These are phyloP conservation scores for Corinectria fuckeliana DNA, from an alignment of 2,329 filamentous ascomycete genomes.

Conservation along the genomic window DNA sequence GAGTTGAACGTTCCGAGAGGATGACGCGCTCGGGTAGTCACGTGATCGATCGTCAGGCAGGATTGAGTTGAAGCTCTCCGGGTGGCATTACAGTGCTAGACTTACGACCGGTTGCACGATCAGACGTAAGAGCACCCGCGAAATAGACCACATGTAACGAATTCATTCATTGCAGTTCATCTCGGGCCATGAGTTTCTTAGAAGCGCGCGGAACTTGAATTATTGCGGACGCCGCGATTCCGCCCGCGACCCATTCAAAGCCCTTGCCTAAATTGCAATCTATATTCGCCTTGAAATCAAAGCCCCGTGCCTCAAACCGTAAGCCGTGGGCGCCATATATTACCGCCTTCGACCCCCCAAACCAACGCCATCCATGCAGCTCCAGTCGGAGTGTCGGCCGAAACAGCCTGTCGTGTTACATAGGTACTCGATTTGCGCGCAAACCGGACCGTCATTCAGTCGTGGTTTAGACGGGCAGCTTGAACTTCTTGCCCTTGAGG, in stretches of 20 bases:
- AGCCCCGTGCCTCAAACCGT: conserved; percentile 25
- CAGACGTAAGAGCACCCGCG: background rate
- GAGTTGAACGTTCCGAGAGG: conserved; percentile 13
- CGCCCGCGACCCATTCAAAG: background rate
- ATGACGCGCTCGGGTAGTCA: conserved; percentile 26
- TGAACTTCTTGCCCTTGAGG: conserved; percentile 87
- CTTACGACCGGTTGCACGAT: background rate
- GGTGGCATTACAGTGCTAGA: background rate
- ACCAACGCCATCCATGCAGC: conserved; percentile 44
- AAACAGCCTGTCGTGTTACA: conserved; percentile 1
- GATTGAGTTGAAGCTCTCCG: background rate
- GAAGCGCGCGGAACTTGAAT: background rate
- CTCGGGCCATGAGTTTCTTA: background rate
- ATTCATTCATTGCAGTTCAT: conserved; percentile 15
- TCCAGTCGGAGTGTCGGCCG: conserved; percentile 19
- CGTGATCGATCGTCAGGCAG: conserved; percentile 24
- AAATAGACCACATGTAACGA: background rate
- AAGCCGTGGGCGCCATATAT: conserved; percentile 40
- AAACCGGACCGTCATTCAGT: background rate
- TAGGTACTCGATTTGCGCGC: background rate
- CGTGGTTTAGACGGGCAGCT: conserved; percentile 72
- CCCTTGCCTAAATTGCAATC: conserved; percentile 24
- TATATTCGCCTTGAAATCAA: conserved; percentile 35
- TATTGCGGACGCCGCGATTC: conserved; percentile 12
- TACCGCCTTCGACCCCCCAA: conserved; percentile 36